These are phyloP conservation scores for Haplographium delicatum DNA, from an alignment of 495 filamentous ascomycete species.

Conservation along the genomic window DNA sequence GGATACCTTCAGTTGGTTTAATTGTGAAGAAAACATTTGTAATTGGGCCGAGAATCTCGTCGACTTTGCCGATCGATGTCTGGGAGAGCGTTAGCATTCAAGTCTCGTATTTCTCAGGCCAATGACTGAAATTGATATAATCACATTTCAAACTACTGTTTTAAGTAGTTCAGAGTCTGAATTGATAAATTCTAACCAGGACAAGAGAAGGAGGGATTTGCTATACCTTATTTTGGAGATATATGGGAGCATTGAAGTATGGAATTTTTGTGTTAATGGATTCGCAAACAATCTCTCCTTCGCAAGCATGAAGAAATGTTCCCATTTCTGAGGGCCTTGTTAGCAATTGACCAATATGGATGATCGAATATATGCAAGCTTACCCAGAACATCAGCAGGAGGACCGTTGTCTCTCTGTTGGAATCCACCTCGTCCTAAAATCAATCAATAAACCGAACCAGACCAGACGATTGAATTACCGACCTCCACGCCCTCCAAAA, in stretches of 20 bases:
- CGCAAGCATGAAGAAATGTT: slow-evolving; percentile 84
- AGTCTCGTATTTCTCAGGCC: background rate
- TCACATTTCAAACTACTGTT: no score
- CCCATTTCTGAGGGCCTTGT: slow-evolving; percentile 67
- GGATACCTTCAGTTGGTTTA: slow-evolving; percentile 92
- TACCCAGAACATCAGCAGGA: slow-evolving; percentile 42
- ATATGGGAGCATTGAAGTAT: slow-evolving; percentile 98
- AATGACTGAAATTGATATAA: no score
- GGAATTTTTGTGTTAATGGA: slow-evolving; percentile 92
- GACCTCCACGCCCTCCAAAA: slow-evolving; percentile 46
- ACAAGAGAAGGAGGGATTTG: background rate
- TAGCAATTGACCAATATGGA: background rate
- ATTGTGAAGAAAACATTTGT: slow-evolving; percentile 98
- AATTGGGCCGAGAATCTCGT: slow-evolving; percentile 91
- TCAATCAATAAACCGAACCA: background rate
- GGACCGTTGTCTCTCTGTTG: slow-evolving; percentile 48
- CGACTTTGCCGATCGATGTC: slow-evolving; percentile 84
- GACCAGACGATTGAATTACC: slow-evolving; percentile 1
- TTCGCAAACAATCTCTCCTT: slow-evolving; percentile 95
- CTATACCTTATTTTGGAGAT: slow-evolving; percentile 90
- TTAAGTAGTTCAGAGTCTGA: no score
- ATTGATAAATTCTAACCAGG: no score
- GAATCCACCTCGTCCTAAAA: slow-evolving; percentile 48
- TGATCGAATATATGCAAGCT: background rate
- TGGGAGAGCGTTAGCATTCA: slow-evolving; percentile 43